A percentile compares a stretch with the other conserved stretches of the same genome.
These are phyloP conservation scores for Fistulinella prunicolor DNA, from an alignment of 768 basidiomycete genomes.

Conservation along the genomic window DNA sequence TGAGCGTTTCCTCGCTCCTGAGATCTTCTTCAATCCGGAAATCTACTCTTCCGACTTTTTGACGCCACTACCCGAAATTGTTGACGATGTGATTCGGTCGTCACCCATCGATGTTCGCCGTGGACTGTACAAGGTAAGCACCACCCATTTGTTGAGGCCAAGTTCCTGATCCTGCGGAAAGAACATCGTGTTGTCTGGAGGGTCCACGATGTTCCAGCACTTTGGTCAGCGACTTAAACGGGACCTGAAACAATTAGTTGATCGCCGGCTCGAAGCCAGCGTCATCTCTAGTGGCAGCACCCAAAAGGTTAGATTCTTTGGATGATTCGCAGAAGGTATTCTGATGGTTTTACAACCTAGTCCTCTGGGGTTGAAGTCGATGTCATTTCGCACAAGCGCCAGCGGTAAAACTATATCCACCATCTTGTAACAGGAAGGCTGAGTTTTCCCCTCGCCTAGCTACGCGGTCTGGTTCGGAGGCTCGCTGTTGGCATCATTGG, in stretches of 20 bases:
- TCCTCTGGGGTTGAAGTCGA: slow-evolving; percentile 97
- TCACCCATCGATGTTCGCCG: slow-evolving; percentile 97
- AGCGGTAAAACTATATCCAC: slow-evolving; percentile 51
- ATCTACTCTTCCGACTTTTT: slow-evolving; percentile 97
- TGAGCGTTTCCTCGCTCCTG: slow-evolving; percentile 97
- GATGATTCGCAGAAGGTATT: background rate
- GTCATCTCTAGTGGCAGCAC: slow-evolving; percentile 69
- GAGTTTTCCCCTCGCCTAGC: slow-evolving; percentile 34
- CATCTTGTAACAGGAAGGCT: background rate
- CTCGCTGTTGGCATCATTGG: slow-evolving; percentile 87
- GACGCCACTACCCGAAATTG: slow-evolving; percentile 93
- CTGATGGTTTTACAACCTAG: slow-evolving; percentile 37
- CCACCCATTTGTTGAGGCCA: background rate
- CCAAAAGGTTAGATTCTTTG: slow-evolving; percentile 55
- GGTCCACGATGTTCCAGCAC: slow-evolving; percentile 99
- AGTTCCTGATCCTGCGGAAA: slow-evolving; percentile 28
- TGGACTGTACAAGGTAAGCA: slow-evolving; percentile 85
- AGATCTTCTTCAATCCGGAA: slow-evolving; percentile 99
- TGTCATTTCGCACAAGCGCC: slow-evolving; percentile 97
- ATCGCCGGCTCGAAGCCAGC: slow-evolving; percentile 80
- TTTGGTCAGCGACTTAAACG: slow-evolving; percentile 97
- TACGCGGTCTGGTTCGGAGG: slow-evolving; percentile 99
- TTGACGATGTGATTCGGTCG: slow-evolving; percentile 92
- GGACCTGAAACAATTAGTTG: slow-evolving; percentile 91
- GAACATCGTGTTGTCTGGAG: slow-evolving; percentile 97